Conservation (phyloP, 1,284 basidiomycete species). For the Sphagnurus paluster region DNA sequence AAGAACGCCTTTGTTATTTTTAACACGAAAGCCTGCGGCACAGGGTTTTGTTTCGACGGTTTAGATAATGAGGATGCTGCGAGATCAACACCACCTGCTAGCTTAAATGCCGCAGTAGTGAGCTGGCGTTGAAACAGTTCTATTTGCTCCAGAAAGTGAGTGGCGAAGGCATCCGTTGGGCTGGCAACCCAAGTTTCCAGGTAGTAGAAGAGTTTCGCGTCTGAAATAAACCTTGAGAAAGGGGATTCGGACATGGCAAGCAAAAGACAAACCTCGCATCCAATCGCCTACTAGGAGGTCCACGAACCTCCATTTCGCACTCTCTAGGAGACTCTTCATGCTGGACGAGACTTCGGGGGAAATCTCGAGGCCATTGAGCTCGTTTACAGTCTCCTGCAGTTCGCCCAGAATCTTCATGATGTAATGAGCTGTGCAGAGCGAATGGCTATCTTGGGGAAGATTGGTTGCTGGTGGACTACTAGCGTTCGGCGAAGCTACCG, state of each 20-base stretch:
- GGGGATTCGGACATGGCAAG: constrained; percentile 2
- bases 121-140: constrained; percentile 85
- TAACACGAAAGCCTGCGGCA: constrained; percentile 56
- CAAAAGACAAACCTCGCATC: constrained; percentile 66
- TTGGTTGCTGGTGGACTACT: constrained; percentile 47
- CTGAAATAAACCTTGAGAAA: constrained; percentile 44
- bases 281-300: constrained; percentile 82
- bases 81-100: constrained; percentile 79
- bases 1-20: constrained; percentile 89
- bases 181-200: constrained; percentile 86
- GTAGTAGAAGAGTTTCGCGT: constrained; percentile 82
- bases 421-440: constrained; percentile 83
- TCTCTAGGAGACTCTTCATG: constrained; percentile 77
- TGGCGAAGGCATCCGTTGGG: constrained; percentile 54
- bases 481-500: constrained; percentile 47
- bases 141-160: constrained; percentile 72
- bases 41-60: constrained; percentile 54
- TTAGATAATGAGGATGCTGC: constrained; percentile 45
- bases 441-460: constrained; percentile 78
- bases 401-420: constrained; percentile 81
- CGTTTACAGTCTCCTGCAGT: constrained; percentile 83
- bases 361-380: constrained; percentile 82
- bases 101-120: constrained; percentile 77
- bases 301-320: constrained; percentile 85
- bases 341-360: constrained; percentile 70